These are phyloP conservation scores for Fusarium sp. DNA, from an alignment of 2,329 filamentous ascomycete genomes.

Conservation along the genomic window DNA sequence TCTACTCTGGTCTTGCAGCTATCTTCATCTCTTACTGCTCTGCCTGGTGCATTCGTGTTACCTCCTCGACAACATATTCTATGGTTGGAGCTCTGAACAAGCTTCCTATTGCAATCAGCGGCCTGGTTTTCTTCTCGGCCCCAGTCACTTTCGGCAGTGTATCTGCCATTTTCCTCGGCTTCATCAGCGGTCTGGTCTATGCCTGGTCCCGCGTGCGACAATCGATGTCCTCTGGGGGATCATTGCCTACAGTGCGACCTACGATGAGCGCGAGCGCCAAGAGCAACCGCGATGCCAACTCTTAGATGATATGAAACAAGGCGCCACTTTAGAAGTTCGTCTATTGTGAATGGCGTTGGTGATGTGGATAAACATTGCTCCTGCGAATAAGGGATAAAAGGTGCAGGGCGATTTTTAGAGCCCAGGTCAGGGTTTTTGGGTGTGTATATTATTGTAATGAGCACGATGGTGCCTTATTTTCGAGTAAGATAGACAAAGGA, in stretches of 20 bases:
- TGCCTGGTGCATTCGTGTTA: conserved; percentile 98
- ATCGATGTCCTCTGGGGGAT: conserved; percentile 72
- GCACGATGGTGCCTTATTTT: conserved; percentile 9
- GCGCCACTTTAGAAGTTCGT: neutral
- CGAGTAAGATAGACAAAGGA: conserved; percentile 22
- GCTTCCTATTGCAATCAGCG: conserved; percentile 91
- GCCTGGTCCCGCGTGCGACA: conserved; percentile 76
- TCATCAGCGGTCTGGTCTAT: conserved; percentile 92
- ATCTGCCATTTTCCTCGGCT: conserved; percentile 90
- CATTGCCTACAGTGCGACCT: conserved; percentile 72
- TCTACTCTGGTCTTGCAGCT: conserved; percentile 91
- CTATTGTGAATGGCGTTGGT: neutral
- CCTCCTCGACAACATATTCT: conserved; percentile 96
- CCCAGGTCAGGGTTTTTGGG: conserved; percentile 4
- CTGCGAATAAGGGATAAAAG: neutral
- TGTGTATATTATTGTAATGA: conserved; percentile 33
- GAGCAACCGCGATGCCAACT: conserved; percentile 88
- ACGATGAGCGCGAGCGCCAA: conserved; percentile 90
- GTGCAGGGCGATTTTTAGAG: neutral
- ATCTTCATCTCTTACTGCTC: conserved; percentile 99
- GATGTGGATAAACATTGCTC: neutral
- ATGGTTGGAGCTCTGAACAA: conserved; percentile 99
- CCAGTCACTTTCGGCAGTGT: conserved; percentile 93
- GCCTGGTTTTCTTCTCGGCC: conserved; percentile 94
- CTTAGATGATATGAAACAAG: conserved; percentile 35